Evolutionary conservation across 305 asterid genomes (phyloP), one percentile per base, ranked within the genome.

Genomic region (Andrographis paniculata): DNA sequence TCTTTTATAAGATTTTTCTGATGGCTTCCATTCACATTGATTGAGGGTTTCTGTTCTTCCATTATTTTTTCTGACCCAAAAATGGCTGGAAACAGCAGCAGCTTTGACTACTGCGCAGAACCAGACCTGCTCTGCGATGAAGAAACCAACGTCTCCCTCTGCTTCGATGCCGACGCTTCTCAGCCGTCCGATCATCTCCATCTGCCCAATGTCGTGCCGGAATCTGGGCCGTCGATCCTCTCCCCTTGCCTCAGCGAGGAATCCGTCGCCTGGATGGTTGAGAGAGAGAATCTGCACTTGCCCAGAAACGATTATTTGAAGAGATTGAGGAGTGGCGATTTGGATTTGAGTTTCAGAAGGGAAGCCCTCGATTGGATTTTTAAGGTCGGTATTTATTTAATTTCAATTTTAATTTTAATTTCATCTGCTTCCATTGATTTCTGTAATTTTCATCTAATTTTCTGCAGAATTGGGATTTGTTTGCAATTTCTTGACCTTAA

Each of bases 281-380:
- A 64, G 58, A 74, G 61, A 43, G 95, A 81, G 42, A 71, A 23
- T 11, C 55, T 50, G 2, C 73, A 75, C 56, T 39, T 75, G 72
- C 94, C 92, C 1, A 71, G 66, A 66, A 27, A 55, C 55, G 94
- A 71, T 68, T 87, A 84, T 71, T 71, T 87, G 31, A 35, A 23
- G 48, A 81, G 95, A 61, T 53, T 87, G 68, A 87, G 79, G 69
- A 56, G 27, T 53, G 95, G 97, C 14, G 92, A 76, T 33, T 53
- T 81, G 62, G 94, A 84, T 70, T 48, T 66, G 69, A 70, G 75
- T 27, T 48, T 64, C 46, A 77, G 97, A 70, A 71, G 62, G 31
- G 75, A 77, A 50, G 86, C 95, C 40, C 56, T 84, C 70, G 85
- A 81, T 63, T 87, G 95, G 95, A 79, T 81, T 73, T 48, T 64